Percentiles rank a stretch among this genome's conserved stretches.
Conservation (phyloP, 208 protist species). For the Crithidia acanthocephali region DNA sequence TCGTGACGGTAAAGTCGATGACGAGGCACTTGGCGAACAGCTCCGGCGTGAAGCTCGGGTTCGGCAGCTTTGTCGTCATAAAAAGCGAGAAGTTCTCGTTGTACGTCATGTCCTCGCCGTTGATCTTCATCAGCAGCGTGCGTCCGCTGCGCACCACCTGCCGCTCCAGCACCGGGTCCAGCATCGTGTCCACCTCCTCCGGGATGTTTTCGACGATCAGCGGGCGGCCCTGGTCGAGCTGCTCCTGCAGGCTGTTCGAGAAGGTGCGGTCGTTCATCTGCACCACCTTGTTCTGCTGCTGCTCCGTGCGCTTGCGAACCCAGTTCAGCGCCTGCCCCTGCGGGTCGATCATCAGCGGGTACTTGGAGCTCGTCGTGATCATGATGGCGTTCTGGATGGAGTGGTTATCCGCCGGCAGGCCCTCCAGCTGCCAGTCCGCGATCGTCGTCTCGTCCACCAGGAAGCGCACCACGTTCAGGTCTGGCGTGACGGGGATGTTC, state of each 20-base stretch:
- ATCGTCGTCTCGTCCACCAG: constrained; percentile 97
- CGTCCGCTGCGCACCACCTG: constrained; percentile 90
- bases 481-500: constrained; percentile 91
- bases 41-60: constrained; percentile 99
- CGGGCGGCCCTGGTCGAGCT: constrained; percentile 87
- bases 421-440: constrained; percentile 98
- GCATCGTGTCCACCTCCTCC: constrained; percentile 98
- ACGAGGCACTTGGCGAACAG: constrained; percentile 97
- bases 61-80: constrained; percentile 98
- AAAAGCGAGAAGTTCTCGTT: constrained; percentile 96
- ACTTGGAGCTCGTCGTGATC: constrained; percentile 96
- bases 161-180: constrained; percentile 98
- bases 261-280: constrained; percentile 95
- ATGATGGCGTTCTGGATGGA: constrained; percentile 99
- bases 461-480: constrained; percentile 96
- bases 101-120: constrained; percentile 94
- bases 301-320: constrained; percentile 93
- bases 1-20: constrained; percentile 99
- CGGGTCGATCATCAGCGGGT: constrained; percentile 98
- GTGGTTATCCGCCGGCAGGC: constrained; percentile 98
- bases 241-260: constrained; percentile 94
- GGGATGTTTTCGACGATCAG: constrained; percentile 98
- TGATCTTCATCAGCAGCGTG: constrained; percentile 91
- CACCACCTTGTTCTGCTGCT: constrained; percentile 88
- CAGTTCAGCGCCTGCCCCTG: constrained; percentile 98